phyloP scores from a whole-genome alignment of 768 basidiomycete species.

The Paxillus rubicundulus region DNA sequence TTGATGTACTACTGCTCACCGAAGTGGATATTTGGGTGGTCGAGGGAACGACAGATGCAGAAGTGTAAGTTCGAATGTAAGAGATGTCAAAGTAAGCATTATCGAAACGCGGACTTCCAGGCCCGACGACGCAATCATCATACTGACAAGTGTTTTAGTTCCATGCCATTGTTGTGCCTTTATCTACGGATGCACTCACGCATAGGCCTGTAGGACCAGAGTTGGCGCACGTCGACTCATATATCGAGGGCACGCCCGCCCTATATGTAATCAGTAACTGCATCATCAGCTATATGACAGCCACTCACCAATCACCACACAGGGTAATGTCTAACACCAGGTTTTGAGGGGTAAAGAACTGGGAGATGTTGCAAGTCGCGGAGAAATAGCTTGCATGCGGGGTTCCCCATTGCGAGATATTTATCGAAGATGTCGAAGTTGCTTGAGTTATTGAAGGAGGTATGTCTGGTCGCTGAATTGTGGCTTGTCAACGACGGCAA shows the following conservation, averaged over 20 bases:
- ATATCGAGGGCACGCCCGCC: conserved; percentile 47
- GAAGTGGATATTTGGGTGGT: background rate
- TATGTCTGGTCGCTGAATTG: conserved; percentile 34
- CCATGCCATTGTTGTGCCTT: background rate
- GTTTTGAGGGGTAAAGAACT: conserved; percentile 47
- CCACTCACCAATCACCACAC: conserved; percentile 46
- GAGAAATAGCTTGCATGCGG: conserved; percentile 45
- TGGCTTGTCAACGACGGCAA: conserved; percentile 15
- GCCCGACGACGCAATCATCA: conserved; percentile 52
- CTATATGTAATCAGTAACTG: conserved; percentile 24
- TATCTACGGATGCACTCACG: conserved; percentile 27
- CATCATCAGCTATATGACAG: background rate
- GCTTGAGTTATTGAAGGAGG: conserved; percentile 35
- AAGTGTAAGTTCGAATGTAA: conserved; percentile 60
- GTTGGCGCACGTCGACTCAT: conserved; percentile 41
- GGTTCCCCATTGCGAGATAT: conserved; percentile 42
- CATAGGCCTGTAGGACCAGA: conserved; percentile 40
- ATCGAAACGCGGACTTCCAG: conserved; percentile 54
- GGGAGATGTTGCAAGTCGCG: conserved; percentile 41
- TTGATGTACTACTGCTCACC: background rate
- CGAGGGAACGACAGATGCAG: conserved; percentile 5
- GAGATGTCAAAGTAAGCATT: conserved; percentile 66
- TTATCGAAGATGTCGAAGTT: conserved; percentile 32
- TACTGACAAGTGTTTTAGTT: conserved; percentile 34
- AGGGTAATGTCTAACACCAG: conserved; percentile 55